Evolutionary conservation across 768 basidiomycete genomes (phyloP).

Genomic region (Phlebiopsis gigantea): DNA sequence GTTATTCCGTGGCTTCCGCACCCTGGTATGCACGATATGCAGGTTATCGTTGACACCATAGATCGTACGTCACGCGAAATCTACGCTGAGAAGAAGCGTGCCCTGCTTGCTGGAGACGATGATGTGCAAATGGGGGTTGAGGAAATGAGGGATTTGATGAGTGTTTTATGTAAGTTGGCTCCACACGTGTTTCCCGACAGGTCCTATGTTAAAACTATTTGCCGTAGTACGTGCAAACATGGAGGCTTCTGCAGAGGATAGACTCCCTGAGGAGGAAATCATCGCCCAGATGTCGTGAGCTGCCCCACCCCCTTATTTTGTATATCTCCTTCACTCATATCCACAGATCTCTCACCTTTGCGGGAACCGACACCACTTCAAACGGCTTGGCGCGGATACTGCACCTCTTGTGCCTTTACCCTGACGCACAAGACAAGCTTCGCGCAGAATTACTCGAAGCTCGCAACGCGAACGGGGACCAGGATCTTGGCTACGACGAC

Average conservation of each 20-base stretch:
- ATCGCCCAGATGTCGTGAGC: slow-evolving; percentile 12
- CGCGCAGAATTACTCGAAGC: slow-evolving; percentile 1
- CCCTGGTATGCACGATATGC: background rate
- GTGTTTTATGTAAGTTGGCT: slow-evolving; percentile 14
- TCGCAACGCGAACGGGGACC: background rate
- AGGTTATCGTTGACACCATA: slow-evolving; percentile 12
- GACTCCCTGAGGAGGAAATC: slow-evolving; percentile 11
- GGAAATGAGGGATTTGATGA: slow-evolving; percentile 19
- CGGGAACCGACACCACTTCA: slow-evolving; percentile 13
- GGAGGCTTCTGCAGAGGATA: slow-evolving; percentile 7
- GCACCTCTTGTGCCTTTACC: slow-evolving; percentile 4
- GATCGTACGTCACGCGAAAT: slow-evolving; percentile 12
- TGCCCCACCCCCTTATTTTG: background rate
- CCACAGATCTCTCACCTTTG: slow-evolving; percentile 4
- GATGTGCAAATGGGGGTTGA: slow-evolving; percentile 11
- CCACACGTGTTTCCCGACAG: no score
- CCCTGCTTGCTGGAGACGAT: slow-evolving; percentile 13
- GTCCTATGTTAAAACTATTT: background rate
- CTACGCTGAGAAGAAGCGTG: slow-evolving; percentile 15
- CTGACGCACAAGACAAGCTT: slow-evolving; percentile 7
- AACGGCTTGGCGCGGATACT: slow-evolving; percentile 5
- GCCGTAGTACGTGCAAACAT: slow-evolving; percentile 10
- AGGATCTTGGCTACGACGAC: slow-evolving; percentile 10
- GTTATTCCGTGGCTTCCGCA: background rate
- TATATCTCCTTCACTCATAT: background rate